Evolutionary conservation across 2,329 filamentous ascomycete species (phyloP).

Genomic region (Celoporthe dispersa): DNA sequence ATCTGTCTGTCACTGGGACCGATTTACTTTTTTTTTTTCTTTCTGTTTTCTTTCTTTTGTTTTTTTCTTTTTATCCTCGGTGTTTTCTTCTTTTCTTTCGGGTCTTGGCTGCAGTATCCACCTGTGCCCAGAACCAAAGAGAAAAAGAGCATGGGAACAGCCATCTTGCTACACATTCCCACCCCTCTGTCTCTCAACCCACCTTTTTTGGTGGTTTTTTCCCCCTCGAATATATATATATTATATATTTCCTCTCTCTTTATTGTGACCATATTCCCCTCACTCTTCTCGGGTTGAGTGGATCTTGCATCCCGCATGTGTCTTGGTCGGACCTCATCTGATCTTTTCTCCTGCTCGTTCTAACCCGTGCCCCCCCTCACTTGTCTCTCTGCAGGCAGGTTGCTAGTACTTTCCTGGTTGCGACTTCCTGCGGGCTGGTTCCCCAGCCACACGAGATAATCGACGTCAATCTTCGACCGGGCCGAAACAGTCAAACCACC

Average conservation of each 20-base stretch:
- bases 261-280: too few relatives aligned
- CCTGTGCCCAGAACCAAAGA: too few relatives aligned
- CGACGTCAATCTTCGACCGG: slow-evolving; percentile 5
- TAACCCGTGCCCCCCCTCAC: slow-evolving; percentile 3
- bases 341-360: neutral
- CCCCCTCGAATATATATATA: too few relatives aligned
- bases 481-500: neutral
- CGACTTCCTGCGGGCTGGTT: slow-evolving; percentile 8
- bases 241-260: too few relatives aligned
- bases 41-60: neutral
- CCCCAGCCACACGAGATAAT: slow-evolving; percentile 16
- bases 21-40: neutral
- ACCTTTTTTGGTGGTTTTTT: too few relatives aligned
- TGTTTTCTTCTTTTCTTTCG: too few relatives aligned
- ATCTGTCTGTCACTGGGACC: neutral
- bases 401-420: neutral
- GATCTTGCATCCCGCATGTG: neutral
- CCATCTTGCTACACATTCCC: too few relatives aligned
- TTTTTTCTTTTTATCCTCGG: neutral
- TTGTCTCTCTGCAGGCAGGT: slow-evolving; percentile 1
- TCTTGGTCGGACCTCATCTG: neutral
- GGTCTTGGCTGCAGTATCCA: too few relatives aligned
- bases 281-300: neutral
- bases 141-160: too few relatives aligned
- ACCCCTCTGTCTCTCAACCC: too few relatives aligned